Percentiles rank a stretch among this genome's conserved stretches.
Evolutionary conservation across 495 filamentous ascomycete species (phyloP).

Genomic region (Aspergillus cristatus): DNA sequence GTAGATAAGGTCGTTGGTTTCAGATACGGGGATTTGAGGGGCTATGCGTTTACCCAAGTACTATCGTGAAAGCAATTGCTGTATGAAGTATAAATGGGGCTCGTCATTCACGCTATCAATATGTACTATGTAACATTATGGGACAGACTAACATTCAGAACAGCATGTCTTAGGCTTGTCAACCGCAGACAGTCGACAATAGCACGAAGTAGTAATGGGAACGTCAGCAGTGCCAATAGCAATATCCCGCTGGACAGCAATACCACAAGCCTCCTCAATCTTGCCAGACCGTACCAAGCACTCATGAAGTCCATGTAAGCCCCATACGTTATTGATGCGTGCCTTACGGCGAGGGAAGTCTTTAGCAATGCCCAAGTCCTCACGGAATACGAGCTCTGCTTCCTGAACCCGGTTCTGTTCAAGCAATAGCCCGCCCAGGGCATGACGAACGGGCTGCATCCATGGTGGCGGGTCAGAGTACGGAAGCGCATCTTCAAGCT

Average conservation of each 20-base stretch:
- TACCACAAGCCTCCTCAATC: conserved; percentile 37
- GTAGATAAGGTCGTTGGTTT: too few species aligned
- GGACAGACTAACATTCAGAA: too few species aligned
- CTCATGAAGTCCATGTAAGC: conserved; percentile 58
- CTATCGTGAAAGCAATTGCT: too few species aligned
- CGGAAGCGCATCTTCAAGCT: conserved; percentile 44
- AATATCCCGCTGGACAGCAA: conserved; percentile 19
- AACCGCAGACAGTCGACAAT: conserved; percentile 3
- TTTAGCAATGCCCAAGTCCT: conserved; percentile 50
- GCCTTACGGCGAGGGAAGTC: conserved; percentile 41
- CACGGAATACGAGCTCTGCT: conserved; percentile 45
- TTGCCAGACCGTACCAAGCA: conserved; percentile 46
- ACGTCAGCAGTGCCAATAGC: conserved; percentile 1
- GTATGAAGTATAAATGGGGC: too few species aligned
- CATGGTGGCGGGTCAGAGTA: conserved; percentile 64
- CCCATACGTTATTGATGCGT: conserved; percentile 60
- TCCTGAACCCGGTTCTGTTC: conserved; percentile 51
- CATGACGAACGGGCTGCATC: conserved; percentile 62
- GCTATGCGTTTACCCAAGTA: too few species aligned
- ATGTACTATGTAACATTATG: too few species aligned
- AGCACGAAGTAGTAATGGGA: conserved; percentile 2
- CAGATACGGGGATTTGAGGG: too few species aligned
- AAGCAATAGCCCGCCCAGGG: conserved; percentile 52
- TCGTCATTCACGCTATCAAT: too few species aligned
- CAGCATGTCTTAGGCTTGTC: neutral